Percentiles rank a stretch among this genome's conserved stretches.
Evolutionary conservation across 129 eudicot genomes (phyloP).

Genomic region (Centrapalus pauciflorus): DNA sequence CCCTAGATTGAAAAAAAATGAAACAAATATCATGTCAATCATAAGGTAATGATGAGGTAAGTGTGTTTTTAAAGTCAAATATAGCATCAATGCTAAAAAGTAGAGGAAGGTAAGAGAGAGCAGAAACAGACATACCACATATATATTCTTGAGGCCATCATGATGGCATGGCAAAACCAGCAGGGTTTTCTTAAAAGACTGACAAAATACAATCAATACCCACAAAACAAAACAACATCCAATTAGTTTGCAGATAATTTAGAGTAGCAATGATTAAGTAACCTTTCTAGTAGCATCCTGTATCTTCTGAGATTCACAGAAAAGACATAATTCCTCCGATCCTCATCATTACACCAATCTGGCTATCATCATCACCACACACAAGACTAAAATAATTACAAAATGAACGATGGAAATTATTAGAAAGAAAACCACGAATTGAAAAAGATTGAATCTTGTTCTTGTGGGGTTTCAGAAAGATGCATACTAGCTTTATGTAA

Average conservation of each 20-base stretch:
- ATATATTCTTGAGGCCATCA: conserved; percentile 23
- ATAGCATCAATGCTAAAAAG: conserved; percentile 32
- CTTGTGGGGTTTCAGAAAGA: conserved; percentile 3
- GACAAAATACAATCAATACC: conserved; percentile 26
- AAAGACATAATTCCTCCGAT: conserved; percentile 2
- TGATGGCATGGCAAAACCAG: conserved; percentile 19
- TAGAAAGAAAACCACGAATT: conserved; percentile 12
- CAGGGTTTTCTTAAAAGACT: conserved; percentile 21
- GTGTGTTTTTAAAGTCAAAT: conserved; percentile 23
- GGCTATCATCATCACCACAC: background rate
- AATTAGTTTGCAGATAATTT: background rate
- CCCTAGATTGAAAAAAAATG: conserved; percentile 30
- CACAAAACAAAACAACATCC: conserved; percentile 11
- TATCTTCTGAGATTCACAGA: conserved; percentile 4
- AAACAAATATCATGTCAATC: conserved; percentile 12
- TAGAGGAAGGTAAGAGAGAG: background rate
- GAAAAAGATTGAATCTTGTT: conserved; percentile 8
- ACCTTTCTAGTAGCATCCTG: conserved; percentile 19
- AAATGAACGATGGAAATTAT: background rate
- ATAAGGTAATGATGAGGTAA: conserved; percentile 35
- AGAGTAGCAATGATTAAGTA: conserved; percentile 21
- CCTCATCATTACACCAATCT: conserved; percentile 40
- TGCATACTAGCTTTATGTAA: conserved; percentile 11
- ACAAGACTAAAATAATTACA: background rate
- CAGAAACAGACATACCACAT: conserved; percentile 17